Evolutionary conservation across 2,329 filamentous ascomycete species (phyloP).

Genomic region (Sordariomycetes sp.): DNA sequence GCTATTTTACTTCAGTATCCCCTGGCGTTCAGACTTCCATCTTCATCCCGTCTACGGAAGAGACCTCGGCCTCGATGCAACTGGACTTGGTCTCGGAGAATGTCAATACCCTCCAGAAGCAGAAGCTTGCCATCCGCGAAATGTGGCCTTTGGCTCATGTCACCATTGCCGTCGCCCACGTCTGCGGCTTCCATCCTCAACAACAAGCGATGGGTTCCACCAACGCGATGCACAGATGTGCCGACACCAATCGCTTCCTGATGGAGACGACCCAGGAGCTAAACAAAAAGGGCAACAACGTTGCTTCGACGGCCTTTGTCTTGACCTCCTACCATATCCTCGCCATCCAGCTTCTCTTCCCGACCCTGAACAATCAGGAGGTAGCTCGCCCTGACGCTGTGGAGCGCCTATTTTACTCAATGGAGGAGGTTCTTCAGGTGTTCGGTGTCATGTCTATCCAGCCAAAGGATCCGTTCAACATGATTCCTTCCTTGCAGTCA

Average conservation of each 20-base stretch:
- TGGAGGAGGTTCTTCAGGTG: slow-evolving; percentile 17
- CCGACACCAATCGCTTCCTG: slow-evolving; percentile 16
- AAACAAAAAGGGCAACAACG: slow-evolving; percentile 11
- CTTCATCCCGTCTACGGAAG: slow-evolving; percentile 18
- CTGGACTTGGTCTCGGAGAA: slow-evolving; percentile 25
- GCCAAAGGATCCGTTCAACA: slow-evolving; percentile 9
- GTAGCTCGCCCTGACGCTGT: slow-evolving; percentile 12
- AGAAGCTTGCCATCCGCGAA: slow-evolving; percentile 21
- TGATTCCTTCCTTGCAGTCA: slow-evolving; percentile 11
- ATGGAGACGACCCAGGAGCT: slow-evolving; percentile 15
- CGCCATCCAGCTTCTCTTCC: slow-evolving; percentile 23
- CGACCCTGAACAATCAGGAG: slow-evolving; percentile 11
- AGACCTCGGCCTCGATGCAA: slow-evolving; percentile 18
- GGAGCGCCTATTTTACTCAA: slow-evolving; percentile 16
- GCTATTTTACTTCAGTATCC: slow-evolving; percentile 12
- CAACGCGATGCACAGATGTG: slow-evolving; percentile 13
- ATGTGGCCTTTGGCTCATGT: slow-evolving; percentile 24
- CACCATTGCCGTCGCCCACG: slow-evolving; percentile 18
- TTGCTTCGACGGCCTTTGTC: slow-evolving; percentile 14
- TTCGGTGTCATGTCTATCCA: slow-evolving; percentile 12
- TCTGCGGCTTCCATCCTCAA: slow-evolving; percentile 15
- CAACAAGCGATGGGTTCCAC: slow-evolving; percentile 11
- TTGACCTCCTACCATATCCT: slow-evolving; percentile 22
- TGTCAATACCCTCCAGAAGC: slow-evolving; percentile 23
- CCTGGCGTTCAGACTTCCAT: slow-evolving; percentile 15